A percentile compares a stretch with the other conserved stretches of the same genome.
Evolutionary conservation across 768 basidiomycete genomes (phyloP).

Genomic region (Boletales sp.): DNA sequence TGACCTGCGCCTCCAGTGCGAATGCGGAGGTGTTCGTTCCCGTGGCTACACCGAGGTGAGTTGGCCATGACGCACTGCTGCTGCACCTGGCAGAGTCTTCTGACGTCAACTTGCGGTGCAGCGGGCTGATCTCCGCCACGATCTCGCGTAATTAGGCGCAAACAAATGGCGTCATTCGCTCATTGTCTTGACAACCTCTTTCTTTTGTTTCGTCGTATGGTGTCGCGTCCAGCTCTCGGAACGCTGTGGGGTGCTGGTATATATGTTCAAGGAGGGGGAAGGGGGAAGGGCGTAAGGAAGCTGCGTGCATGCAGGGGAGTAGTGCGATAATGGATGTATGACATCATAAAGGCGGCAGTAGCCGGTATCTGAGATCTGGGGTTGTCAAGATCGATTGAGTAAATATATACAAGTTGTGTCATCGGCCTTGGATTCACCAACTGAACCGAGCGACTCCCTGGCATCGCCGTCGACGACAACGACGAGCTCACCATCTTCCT

Average conservation of each 20-base stretch:
- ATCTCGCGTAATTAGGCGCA: slow-evolving; percentile 43
- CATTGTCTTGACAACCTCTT: slow-evolving; percentile 32
- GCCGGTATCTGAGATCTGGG: slow-evolving; percentile 36
- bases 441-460: slow-evolving; percentile 20
- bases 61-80: slow-evolving; percentile 21
- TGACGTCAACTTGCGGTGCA: slow-evolving; percentile 30
- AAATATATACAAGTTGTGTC: slow-evolving; percentile 39
- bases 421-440: slow-evolving; percentile 28
- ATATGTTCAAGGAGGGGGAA: neutral
- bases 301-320: neutral
- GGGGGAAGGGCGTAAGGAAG: neutral
- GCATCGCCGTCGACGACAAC: slow-evolving; percentile 13
- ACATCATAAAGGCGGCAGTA: slow-evolving; percentile 28
- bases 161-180: slow-evolving; percentile 27
- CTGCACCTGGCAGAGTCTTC: slow-evolving; percentile 5
- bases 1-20: slow-evolving; percentile 40
- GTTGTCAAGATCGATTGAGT: slow-evolving; percentile 24
- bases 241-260: neutral
- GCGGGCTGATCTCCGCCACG: slow-evolving; percentile 62
- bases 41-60: slow-evolving; percentile 80
- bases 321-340: slow-evolving; percentile 17
- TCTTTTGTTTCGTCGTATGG: neutral
- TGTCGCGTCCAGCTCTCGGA: neutral
- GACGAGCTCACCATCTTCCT: neutral
- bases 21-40: slow-evolving; percentile 87